Conservation (phyloP, 140 eudicot genomes). For the Eryngium alpinum region DNA sequence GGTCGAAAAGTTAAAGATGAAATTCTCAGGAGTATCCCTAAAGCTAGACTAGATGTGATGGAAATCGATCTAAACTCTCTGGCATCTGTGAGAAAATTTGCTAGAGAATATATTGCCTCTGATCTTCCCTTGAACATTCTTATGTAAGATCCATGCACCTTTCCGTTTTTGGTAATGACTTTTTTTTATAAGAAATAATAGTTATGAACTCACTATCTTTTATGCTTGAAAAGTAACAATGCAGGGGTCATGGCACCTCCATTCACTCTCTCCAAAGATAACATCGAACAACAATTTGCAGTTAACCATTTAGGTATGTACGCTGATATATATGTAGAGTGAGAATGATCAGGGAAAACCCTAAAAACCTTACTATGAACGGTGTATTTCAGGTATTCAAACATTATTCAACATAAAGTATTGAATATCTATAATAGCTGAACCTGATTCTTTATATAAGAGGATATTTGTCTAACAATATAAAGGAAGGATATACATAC, state of each 20-base stretch:
- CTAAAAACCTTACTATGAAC: too few species aligned
- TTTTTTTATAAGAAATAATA: not conserved
- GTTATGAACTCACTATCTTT: not conserved
- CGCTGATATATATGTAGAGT: too few species aligned
- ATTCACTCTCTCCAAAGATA: slow-evolving; percentile 10
- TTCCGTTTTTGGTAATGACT: not conserved
- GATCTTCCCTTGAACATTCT: slow-evolving; percentile 14
- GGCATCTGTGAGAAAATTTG: slow-evolving; percentile 12
- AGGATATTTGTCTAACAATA: not conserved
- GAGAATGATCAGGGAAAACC: too few species aligned
- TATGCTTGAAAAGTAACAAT: not conserved
- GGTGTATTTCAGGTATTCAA: too few species aligned
- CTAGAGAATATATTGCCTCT: slow-evolving; percentile 2
- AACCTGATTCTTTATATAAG: not conserved
- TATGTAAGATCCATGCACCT: not conserved
- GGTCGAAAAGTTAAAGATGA: slow-evolving; percentile 5
- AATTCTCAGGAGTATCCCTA: not conserved
- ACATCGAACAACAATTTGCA: slow-evolving; percentile 6
- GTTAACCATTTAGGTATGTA: slow-evolving; percentile 7
- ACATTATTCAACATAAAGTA: too few species aligned
- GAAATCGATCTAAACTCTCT: slow-evolving; percentile 13
- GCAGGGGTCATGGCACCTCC: slow-evolving; percentile 18
- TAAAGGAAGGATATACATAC: not conserved
- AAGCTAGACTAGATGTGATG: not conserved
- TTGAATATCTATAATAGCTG: too few species aligned